A percentile compares a stretch with the other conserved stretches of the same genome.
phyloP scores from a whole-genome alignment of 1,284 basidiomycete species.

The Wolfiporia cocos region DNA sequence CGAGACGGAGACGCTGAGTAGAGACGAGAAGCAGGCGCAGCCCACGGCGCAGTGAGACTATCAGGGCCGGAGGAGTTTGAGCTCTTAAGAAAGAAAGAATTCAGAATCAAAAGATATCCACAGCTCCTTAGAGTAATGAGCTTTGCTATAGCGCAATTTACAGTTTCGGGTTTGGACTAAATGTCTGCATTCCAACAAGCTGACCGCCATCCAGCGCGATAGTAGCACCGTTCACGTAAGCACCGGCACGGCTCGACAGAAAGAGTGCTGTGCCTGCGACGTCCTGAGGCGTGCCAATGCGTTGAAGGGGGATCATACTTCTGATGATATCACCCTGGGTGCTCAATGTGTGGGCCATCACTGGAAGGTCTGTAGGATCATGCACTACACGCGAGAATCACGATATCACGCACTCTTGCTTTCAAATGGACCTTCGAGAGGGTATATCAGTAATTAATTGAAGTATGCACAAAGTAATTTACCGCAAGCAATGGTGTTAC shows the following conservation, averaged over 20 bases:
- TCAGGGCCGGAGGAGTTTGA: no score
- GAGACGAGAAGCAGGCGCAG: no score
- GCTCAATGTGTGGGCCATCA: conserved; percentile 58
- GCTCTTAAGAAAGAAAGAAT: no score
- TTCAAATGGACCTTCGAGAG: conserved; percentile 35
- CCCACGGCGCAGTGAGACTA: no score
- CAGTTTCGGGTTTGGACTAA: conserved; percentile 9
- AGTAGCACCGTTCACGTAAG: conserved; percentile 60
- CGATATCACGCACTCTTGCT: conserved; percentile 37
- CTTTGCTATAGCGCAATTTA: no score
- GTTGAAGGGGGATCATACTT: conserved; percentile 40
- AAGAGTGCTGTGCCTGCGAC: conserved; percentile 58
- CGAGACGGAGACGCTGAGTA: no score
- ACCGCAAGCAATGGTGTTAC: conserved; percentile 68
- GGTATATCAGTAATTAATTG: neutral
- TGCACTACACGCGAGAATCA: neutral
- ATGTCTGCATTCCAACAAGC: conserved; percentile 13
- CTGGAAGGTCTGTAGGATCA: conserved; percentile 22
- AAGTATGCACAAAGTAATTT: conserved; percentile 16
- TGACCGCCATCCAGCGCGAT: conserved; percentile 49
- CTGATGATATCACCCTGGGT: conserved; percentile 41
- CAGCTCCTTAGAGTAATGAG: no score
- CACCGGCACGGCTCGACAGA: conserved; percentile 52
- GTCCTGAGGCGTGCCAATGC: conserved; percentile 60
- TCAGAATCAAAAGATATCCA: no score